Conservation (phyloP, 768 basidiomycete genomes). For the Xanthoconium purpureum region DNA sequence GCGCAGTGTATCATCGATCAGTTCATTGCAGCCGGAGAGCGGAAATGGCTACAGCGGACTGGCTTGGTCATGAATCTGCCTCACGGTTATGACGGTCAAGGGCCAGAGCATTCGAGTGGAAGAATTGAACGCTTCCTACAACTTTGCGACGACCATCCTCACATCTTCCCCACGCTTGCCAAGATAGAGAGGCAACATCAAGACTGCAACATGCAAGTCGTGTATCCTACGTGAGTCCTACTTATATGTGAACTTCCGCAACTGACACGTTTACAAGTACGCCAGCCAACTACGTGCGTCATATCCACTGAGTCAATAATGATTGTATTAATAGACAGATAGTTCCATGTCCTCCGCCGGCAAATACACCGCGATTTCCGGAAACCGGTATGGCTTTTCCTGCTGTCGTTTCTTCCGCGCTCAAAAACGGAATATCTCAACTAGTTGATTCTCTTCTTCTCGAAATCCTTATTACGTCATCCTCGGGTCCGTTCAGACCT, state of each 20-base stretch:
- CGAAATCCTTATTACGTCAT: conserved; percentile 92
- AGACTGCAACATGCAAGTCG: conserved; percentile 99
- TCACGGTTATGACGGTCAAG: conserved; percentile 98
- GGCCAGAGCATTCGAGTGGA: conserved; percentile 96
- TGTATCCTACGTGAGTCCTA: conserved; percentile 82
- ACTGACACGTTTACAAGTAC: conserved; percentile 50
- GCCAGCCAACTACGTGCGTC: conserved; percentile 82
- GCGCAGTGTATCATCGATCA: conserved; percentile 99
- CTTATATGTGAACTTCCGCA: not conserved
- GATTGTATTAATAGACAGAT: conserved; percentile 12
- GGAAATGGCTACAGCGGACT: conserved; percentile 95
- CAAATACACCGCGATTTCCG: conserved; percentile 98
- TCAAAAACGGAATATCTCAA: not conserved
- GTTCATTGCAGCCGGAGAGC: conserved; percentile 95
- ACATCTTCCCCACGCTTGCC: conserved; percentile 81
- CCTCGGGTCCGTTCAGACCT: conserved; percentile 86
- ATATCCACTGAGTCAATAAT: not conserved
- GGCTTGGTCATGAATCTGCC: conserved; percentile 87
- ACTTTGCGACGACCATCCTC: conserved; percentile 95
- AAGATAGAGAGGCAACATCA: conserved; percentile 95
- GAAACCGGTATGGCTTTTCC: conserved; percentile 70
- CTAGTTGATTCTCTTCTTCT: conserved; percentile 93
- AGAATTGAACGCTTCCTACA: conserved; percentile 96
- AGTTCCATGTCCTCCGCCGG: conserved; percentile 96
- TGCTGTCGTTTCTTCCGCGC: not conserved